Conservation (phyloP, 2,329 filamentous ascomycete species). For the Septoria linicola region DNA sequence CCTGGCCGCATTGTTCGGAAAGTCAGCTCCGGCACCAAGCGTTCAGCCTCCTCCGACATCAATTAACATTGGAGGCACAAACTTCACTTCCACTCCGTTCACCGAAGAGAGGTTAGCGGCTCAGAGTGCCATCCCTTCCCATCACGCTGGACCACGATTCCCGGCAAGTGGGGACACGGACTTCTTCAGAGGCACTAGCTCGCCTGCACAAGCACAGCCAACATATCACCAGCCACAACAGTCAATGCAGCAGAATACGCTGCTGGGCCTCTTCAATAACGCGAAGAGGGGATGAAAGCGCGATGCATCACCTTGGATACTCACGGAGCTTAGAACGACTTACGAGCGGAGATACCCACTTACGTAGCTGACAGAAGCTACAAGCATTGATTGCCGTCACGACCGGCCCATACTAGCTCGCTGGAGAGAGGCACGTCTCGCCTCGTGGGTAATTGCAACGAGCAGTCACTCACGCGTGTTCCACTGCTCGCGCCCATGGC, state of each 20-base stretch:
- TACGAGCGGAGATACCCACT: neutral
- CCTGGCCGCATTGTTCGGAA: slow-evolving; percentile 30
- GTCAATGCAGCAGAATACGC: slow-evolving; percentile 25
- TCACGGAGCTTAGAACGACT: neutral
- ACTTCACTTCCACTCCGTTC: slow-evolving; percentile 8
- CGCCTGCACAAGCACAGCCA: slow-evolving; percentile 11
- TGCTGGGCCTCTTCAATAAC: slow-evolving; percentile 35
- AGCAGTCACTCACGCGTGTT: too few relatives aligned
- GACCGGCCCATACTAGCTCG: too few relatives aligned
- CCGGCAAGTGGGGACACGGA: slow-evolving; percentile 25
- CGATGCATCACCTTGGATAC: neutral
- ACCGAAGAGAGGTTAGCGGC: slow-evolving; percentile 12
- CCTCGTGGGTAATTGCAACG: too few relatives aligned
- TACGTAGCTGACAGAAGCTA: neutral
- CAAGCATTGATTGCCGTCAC: too few relatives aligned
- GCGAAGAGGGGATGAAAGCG: slow-evolving; percentile 12
- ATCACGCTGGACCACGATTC: slow-evolving; percentile 14
- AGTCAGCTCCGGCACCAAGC: slow-evolving; percentile 13
- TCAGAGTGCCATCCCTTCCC: neutral
- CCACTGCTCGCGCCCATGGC: too few relatives aligned
- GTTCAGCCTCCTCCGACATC: slow-evolving; percentile 8
- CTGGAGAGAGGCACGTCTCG: too few relatives aligned
- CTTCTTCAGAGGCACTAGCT: slow-evolving; percentile 26
- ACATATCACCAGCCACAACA: slow-evolving; percentile 9
- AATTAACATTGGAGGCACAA: slow-evolving; percentile 5